Conservation (phyloP, 371 early-diverging fungal species). For the Synchytrium microbalum region DNA sequence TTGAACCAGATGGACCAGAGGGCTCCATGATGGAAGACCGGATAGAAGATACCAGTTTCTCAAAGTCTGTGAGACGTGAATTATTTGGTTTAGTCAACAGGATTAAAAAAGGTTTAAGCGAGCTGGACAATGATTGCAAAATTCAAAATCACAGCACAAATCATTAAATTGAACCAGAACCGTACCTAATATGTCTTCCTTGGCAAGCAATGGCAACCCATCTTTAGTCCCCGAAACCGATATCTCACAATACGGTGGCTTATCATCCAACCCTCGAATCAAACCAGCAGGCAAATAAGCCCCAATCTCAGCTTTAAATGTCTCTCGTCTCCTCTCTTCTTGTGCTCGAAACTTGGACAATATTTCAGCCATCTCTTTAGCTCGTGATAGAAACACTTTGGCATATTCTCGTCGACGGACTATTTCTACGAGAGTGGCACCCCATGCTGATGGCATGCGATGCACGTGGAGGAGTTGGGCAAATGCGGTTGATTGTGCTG, state of each 20-base stretch:
- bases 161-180: neutral
- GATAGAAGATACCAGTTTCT: constrained; percentile 19
- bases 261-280: constrained; percentile 43
- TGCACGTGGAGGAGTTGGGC: constrained; percentile 49
- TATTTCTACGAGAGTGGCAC: constrained; percentile 59
- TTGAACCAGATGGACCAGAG: constrained; percentile 6
- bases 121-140: too few species aligned
- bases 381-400: constrained; percentile 47
- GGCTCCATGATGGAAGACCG: constrained; percentile 18
- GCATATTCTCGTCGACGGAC: constrained; percentile 63
- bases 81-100: constrained; percentile 24
- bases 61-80: constrained; percentile 24
- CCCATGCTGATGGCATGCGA: constrained; percentile 58
- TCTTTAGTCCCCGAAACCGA: constrained; percentile 43
- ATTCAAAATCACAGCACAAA: too few species aligned
- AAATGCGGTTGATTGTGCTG: constrained; percentile 39
- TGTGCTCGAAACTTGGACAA: constrained; percentile 46
- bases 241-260: constrained; percentile 59
- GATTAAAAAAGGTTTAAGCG: too few species aligned
- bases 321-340: constrained; percentile 57
- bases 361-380: constrained; percentile 53
- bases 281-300: constrained; percentile 43
- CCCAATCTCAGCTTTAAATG: constrained; percentile 48
- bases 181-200: constrained; percentile 36
- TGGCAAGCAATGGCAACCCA: constrained; percentile 41